Base-by-base conservation (phyloP, 2,329 filamentous ascomycete species). In the Cladosporium colombiae region DNA sequence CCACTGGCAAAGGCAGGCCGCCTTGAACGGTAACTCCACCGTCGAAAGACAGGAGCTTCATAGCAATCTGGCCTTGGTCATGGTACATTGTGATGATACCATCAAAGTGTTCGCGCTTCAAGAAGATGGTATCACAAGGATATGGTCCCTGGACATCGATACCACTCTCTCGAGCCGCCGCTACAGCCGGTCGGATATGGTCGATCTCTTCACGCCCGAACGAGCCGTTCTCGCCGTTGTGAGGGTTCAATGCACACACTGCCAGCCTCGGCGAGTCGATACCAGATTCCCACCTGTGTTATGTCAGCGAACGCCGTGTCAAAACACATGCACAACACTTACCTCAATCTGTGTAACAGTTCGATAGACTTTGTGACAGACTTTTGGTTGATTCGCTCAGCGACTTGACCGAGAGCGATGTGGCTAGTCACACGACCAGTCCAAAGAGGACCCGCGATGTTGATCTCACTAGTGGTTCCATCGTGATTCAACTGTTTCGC, bases 31-130 rank as follows among this genome's bases (percentile, higher is more conserved):
- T 68, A 13, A 68, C 65, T 37, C 67, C 67, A 13, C 62, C 67
- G 14, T 68, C 67, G 23, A 68, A 68, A 3, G 65, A 67, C 2
- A 68, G 31, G 2, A 68, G 29, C 53, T 68, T 68, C 57, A 68
- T 56, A 1, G 67, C 67, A 18, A 68, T 68, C 57, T 67, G 67
- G 6, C 67, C 67, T 56, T 68, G 67, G 33, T 68, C 65, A n/a
- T 68, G 67, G 33, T 67, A 67, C 65, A 68, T 68, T 1, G 67
- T 68, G 23, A 68, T 46, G 18, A 68, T 68, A 5, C 65, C 67
- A 25, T 68, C 67, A 25, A 65, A 67, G 31, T 67, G 35, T 11
- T 53, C 31, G 11, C 67, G 57, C 52, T 67, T 68, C 11, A 68
- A 29, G 56, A 68, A 68, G 53, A 68, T 68, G 23, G 67, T 68